A percentile compares a stretch with the other conserved stretches of the same genome.
phyloP scores from a whole-genome alignment of 345 rosid genomes.

The Barbarea vulgaris region DNA sequence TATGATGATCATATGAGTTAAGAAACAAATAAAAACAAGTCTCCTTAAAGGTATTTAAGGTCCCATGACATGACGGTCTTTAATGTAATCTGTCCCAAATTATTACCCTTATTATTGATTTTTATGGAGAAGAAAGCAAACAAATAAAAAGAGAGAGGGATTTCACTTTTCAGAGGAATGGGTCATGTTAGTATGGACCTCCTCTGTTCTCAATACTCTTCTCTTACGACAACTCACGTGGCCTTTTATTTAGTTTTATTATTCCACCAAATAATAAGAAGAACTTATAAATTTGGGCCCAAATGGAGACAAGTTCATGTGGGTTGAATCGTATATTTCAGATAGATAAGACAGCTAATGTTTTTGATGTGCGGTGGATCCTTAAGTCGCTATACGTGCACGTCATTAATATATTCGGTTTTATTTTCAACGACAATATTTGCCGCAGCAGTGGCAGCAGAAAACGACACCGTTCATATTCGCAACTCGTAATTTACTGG shows the following conservation, averaged over 20 bases:
- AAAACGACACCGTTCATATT: constrained; percentile 26
- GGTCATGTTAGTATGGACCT: constrained; percentile 41
- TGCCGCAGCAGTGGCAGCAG: constrained; percentile 26
- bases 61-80: constrained; percentile 40
- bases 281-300: constrained; percentile 29
- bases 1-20: background rate
- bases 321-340: constrained; percentile 36
- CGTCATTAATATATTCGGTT: constrained; percentile 24
- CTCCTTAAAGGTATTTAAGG: constrained; percentile 25
- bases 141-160: constrained; percentile 17
- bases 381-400: constrained; percentile 35
- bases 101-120: constrained; percentile 19
- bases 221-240: constrained; percentile 40
- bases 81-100: constrained; percentile 33
- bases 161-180: constrained; percentile 32
- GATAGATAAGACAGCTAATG: constrained; percentile 39
- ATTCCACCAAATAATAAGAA: constrained; percentile 5
- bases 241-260: constrained; percentile 1
- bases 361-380: constrained; percentile 35
- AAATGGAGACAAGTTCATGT: constrained; percentile 32
- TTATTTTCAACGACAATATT: constrained; percentile 28
- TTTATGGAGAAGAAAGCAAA: constrained; percentile 1
- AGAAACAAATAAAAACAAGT: background rate
- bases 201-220: constrained; percentile 24
- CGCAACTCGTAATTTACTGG: background rate